These are phyloP conservation scores for Amaranthus tricolor DNA, from an alignment of 179 eudicot genomes.

Conservation along the genomic window DNA sequence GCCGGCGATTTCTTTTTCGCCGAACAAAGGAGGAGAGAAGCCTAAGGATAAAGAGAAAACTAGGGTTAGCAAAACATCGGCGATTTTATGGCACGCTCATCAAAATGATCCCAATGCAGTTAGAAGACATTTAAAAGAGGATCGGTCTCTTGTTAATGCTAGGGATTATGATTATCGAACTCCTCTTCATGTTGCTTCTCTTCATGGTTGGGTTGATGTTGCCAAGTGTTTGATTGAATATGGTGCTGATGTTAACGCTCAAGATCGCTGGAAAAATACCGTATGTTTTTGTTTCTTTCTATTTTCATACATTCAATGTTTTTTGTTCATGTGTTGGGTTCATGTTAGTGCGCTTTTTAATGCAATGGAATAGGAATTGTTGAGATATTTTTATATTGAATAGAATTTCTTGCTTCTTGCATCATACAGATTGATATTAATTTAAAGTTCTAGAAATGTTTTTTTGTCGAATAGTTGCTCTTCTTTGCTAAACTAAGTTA, in stretches of 20 bases:
- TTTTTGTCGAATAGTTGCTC: too few species aligned
- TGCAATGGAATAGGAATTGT: too few species aligned
- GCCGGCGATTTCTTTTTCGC: neutral
- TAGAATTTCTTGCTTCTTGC: too few species aligned
- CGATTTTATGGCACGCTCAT: constrained; percentile 94
- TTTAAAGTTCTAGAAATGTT: too few species aligned
- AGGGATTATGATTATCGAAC: constrained; percentile 88
- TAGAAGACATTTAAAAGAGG: constrained; percentile 79
- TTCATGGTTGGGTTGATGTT: constrained; percentile 92
- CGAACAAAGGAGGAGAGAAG: constrained; percentile 23
- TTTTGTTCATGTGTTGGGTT: too few species aligned
- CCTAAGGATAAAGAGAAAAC: constrained; percentile 75
- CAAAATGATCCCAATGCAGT: constrained; percentile 81
- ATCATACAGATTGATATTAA: too few species aligned
- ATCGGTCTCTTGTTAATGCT: constrained; percentile 64
- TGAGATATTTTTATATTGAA: too few species aligned
- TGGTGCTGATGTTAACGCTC: constrained; percentile 89
- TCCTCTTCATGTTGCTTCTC: constrained; percentile 88
- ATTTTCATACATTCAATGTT: neutral
- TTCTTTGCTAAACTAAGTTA: too few species aligned
- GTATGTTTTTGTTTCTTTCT: constrained; percentile 22
- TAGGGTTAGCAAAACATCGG: constrained; percentile 79
- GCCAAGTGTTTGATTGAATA: constrained; percentile 71
- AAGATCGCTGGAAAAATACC: constrained; percentile 96
- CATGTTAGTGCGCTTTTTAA: too few species aligned